A percentile compares a stretch with the other conserved stretches of the same genome.
Evolutionary conservation across 805 yeast species (phyloP).

Genomic region (Starmerella powellii): DNA sequence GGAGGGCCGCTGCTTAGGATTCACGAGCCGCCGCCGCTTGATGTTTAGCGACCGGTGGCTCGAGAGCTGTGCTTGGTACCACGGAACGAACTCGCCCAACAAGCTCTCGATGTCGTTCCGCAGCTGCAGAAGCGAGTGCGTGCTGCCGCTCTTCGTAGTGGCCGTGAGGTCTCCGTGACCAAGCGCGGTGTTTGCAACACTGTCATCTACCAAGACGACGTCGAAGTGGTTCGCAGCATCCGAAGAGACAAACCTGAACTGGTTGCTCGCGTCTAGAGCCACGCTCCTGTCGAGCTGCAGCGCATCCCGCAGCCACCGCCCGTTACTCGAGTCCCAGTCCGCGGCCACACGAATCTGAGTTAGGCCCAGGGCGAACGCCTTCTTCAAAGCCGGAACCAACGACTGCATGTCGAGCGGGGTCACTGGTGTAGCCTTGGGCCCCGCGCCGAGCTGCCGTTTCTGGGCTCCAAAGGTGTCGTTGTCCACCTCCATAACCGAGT

Average conservation of each 20-base stretch:
- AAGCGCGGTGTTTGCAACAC: no score
- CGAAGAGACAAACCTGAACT: no score
- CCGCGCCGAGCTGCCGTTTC: no score
- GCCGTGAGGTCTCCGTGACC: background rate
- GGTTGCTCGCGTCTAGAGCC: no score
- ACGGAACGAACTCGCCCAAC: background rate
- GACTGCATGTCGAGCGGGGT: background rate
- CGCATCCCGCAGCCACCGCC: conserved; percentile 1
- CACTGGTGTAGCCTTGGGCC: no score
- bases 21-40: conserved; percentile 6
- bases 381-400: background rate
- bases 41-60: background rate
- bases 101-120: background rate
- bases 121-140: background rate
- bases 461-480: no score
- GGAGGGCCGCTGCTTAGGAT: no score
- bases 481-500: no score
- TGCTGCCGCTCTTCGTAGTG: background rate
- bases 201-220: no score
- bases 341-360: background rate
- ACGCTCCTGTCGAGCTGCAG: background rate
- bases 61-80: background rate
- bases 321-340: background rate
- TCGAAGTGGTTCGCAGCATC: no score
- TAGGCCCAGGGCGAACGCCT: conserved; percentile 1